Conservation (phyloP, 441 rosid genomes). For the Brassica balearica region DNA sequence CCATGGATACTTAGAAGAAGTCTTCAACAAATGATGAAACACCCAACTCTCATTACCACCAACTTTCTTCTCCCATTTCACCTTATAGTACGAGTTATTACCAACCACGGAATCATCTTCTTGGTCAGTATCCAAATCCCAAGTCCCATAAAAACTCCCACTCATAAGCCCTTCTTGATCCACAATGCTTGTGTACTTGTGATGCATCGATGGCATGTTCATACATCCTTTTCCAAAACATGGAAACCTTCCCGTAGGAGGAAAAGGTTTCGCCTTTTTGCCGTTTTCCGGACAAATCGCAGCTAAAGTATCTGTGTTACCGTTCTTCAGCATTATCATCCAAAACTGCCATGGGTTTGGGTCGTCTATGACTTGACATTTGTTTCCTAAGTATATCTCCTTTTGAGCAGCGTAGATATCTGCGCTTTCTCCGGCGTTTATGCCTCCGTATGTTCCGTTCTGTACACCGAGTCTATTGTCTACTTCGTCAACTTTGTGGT, state of each 20-base stretch:
- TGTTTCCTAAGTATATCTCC: conserved; percentile 72
- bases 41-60: conserved; percentile 73
- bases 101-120: conserved; percentile 39
- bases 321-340: conserved; percentile 94
- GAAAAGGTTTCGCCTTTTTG: conserved; percentile 59
- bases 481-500: conserved; percentile 69
- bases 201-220: conserved; percentile 78
- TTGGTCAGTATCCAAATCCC: conserved; percentile 65
- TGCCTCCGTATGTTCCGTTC: conserved; percentile 60
- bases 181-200: conserved; percentile 60
- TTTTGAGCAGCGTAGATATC: conserved; percentile 71
- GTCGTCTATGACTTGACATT: conserved; percentile 70
- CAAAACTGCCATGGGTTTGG: conserved; percentile 91
- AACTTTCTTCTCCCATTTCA: conserved; percentile 72
- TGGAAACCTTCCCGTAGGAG: conserved; percentile 62
- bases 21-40: conserved; percentile 74
- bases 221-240: conserved; percentile 87
- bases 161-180: conserved; percentile 48
- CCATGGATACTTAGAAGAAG: conserved; percentile 89
- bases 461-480: conserved; percentile 80
- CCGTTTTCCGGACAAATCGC: conserved; percentile 77
- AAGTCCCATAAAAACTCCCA: conserved; percentile 78
- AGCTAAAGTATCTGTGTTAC: conserved; percentile 70
- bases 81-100: conserved; percentile 63
- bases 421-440: conserved; percentile 40